A percentile compares a stretch with the other conserved stretches of the same genome.
These are phyloP conservation scores for Ceratobasidium sp. DNA, from an alignment of 1,284 basidiomycete species.

Conservation along the genomic window DNA sequence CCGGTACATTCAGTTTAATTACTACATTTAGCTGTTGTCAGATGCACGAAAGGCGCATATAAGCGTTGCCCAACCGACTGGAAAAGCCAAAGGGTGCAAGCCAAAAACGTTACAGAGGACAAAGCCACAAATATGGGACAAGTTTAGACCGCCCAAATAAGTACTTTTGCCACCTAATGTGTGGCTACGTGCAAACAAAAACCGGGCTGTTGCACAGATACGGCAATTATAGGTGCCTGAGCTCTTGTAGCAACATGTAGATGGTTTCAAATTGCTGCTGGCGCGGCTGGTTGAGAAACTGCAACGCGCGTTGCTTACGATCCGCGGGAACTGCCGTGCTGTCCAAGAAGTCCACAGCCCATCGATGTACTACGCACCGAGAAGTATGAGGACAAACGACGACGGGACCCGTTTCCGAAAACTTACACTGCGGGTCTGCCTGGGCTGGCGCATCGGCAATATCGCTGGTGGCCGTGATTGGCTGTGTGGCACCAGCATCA, in stretches of 20 bases:
- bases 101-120: not conserved
- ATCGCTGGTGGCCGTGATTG: not conserved
- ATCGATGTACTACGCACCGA: constrained; percentile 24
- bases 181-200: not conserved
- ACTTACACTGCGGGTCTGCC: constrained; percentile 6
- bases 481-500: not conserved
- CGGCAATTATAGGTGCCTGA: not conserved
- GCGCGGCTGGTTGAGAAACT: constrained; percentile 23
- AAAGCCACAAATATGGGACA: not conserved
- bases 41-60: not conserved
- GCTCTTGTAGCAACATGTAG: constrained; percentile 1
- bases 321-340: constrained; percentile 24
- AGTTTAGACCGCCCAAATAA: not conserved
- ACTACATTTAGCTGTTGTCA: too few species aligned
- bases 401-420: not conserved
- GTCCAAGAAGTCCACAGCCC: constrained; percentile 27
- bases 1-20: not conserved
- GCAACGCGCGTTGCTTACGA: constrained; percentile 22
- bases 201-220: not conserved
- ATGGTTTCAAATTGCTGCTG: constrained; percentile 27
- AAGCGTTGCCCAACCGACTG: too few species aligned
- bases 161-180: too few species aligned
- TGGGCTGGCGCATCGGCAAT: not conserved
- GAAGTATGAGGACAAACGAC: not conserved
- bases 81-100: too few species aligned